These are phyloP conservation scores for Monotropa hypopitys DNA, from an alignment of 179 eudicot genomes.

Conservation along the genomic window DNA sequence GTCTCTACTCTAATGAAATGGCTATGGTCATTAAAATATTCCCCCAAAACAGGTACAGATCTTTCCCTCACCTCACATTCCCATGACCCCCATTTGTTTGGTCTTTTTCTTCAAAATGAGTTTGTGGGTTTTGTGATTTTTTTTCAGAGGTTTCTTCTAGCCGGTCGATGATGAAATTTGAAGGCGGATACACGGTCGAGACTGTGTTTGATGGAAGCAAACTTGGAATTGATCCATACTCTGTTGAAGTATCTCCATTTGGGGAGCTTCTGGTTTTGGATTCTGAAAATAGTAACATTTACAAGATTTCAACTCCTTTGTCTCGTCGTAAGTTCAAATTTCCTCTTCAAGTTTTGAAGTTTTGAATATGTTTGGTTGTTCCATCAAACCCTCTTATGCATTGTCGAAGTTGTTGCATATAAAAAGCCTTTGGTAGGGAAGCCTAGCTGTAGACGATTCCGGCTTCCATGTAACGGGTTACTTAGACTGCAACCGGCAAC, in stretches of 20 bases:
- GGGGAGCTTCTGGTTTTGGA: conserved; percentile 83
- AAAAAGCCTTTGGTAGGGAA: neutral
- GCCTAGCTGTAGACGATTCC: no score
- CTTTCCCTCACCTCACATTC: conserved; percentile 9
- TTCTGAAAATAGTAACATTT: conserved; percentile 80
- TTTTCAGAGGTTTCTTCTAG: conserved; percentile 25
- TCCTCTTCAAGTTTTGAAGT: neutral
- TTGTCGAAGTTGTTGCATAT: neutral
- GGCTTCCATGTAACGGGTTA: no score
- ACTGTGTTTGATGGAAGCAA: conserved; percentile 97
- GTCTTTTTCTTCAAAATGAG: neutral
- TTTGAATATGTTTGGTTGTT: neutral
- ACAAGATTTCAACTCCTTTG: conserved; percentile 75
- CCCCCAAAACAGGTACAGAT: conserved; percentile 47
- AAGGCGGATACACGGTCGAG: conserved; percentile 80
- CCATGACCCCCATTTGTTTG: neutral
- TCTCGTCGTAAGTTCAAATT: conserved; percentile 53
- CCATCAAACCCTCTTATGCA: neutral
- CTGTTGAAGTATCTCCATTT: conserved; percentile 50
- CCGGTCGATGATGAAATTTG: conserved; percentile 83
- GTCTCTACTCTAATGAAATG: conserved; percentile 57
- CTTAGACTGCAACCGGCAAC: no score
- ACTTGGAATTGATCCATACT: conserved; percentile 87
- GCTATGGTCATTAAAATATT: conserved; percentile 77
- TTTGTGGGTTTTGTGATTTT: conserved; percentile 4